phyloP scores from a whole-genome alignment of 2,329 filamentous ascomycete genomes.

The Calonectria naviculata region DNA sequence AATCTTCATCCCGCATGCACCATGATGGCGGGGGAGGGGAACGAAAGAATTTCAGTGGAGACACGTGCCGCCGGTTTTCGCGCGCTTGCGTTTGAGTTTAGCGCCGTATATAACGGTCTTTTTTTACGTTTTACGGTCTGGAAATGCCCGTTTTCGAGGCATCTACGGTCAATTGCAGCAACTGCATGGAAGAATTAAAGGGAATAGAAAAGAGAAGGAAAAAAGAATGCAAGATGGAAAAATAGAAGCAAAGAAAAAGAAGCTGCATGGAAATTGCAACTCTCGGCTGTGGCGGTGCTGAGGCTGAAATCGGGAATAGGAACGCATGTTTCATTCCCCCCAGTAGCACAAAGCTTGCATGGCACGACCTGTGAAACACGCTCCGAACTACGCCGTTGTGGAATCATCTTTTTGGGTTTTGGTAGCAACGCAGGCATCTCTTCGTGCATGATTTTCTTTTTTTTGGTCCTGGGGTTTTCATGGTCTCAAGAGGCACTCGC shows the following conservation, averaged over 20 bases:
- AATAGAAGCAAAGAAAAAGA: neutral
- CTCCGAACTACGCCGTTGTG: neutral
- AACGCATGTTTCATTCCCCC: neutral
- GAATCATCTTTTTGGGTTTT: neutral
- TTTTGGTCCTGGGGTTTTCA: neutral
- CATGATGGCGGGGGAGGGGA: slow-evolving; percentile 19
- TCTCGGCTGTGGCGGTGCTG: neutral
- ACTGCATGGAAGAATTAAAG: too few relatives aligned
- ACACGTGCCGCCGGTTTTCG: neutral
- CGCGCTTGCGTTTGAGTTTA: neutral
- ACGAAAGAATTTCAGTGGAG: slow-evolving; percentile 12
- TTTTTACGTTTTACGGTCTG: too few relatives aligned
- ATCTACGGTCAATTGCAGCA: too few relatives aligned
- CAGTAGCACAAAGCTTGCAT: neutral
- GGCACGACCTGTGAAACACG: neutral
- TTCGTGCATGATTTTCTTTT: neutral
- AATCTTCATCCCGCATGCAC: neutral
- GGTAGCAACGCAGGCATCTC: neutral
- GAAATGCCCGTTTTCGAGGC: neutral
- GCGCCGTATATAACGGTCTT: neutral
- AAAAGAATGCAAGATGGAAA: neutral
- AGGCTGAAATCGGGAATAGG: neutral
- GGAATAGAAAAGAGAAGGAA: too few relatives aligned
- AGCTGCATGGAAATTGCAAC: neutral
- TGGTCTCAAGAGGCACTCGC: neutral